Evolutionary conservation across 176 grass and related monocot species (phyloP).

Genomic region (Triticum turgidum): DNA sequence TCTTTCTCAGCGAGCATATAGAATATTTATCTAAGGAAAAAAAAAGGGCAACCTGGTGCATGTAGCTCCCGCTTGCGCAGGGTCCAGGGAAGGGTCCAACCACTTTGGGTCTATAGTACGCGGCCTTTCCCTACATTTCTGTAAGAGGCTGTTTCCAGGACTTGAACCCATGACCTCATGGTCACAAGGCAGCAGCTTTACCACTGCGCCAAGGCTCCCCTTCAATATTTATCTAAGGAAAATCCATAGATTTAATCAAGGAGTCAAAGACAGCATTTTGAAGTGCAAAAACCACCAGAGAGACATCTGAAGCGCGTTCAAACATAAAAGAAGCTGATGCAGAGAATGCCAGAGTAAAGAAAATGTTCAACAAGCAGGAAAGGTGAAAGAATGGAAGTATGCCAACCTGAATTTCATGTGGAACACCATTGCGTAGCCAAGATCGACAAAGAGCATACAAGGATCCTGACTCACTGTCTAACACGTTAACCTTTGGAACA

Average conservation of each 20-base stretch:
- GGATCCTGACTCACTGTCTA: conserved; percentile 52
- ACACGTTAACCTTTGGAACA: conserved; percentile 50
- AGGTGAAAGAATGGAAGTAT: background rate
- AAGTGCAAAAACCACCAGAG: background rate
- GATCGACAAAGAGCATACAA: conserved; percentile 66
- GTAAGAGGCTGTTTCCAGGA: no score
- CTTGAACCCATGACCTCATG: no score
- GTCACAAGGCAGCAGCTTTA: no score
- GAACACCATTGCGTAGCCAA: conserved; percentile 58
- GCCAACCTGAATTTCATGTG: conserved; percentile 62
- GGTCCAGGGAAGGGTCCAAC: no score
- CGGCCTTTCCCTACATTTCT: no score
- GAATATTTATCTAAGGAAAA: background rate
- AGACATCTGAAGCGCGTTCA: background rate
- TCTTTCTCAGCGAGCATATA: background rate
- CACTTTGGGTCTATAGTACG: no score
- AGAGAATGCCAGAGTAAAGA: background rate
- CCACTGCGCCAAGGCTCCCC: no score
- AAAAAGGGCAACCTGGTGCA: no score
- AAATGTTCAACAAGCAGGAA: conserved; percentile 24
- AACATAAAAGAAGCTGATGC: background rate
- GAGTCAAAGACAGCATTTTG: background rate
- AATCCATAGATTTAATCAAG: background rate
- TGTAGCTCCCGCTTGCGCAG: no score
- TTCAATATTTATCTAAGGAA: background rate